Evolutionary conservation across 768 basidiomycete genomes (phyloP).

Genomic region (Amanita rubescens): DNA sequence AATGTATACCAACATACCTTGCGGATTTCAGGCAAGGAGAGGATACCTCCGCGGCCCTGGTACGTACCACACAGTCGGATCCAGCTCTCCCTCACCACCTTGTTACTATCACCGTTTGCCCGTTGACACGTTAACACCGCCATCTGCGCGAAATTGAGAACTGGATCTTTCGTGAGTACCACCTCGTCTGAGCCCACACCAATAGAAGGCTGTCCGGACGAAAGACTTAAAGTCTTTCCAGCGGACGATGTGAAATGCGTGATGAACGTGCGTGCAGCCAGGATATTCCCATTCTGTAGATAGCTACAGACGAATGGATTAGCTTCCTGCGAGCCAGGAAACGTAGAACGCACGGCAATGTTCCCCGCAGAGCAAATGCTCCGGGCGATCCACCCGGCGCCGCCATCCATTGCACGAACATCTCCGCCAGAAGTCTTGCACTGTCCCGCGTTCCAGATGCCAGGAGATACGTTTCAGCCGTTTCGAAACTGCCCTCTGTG

Average conservation of each 20-base stretch:
- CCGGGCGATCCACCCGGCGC: conserved; percentile 47
- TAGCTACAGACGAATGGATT: conserved; percentile 37
- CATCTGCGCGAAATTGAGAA: conserved; percentile 87
- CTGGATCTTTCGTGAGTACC: conserved; percentile 61
- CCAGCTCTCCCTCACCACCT: conserved; percentile 76
- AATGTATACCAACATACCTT: conserved; percentile 35
- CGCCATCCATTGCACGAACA: conserved; percentile 76
- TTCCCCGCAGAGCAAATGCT: conserved; percentile 77
- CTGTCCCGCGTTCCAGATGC: conserved; percentile 86
- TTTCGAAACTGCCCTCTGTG: conserved; percentile 66
- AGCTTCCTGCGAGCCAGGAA: conserved; percentile 1
- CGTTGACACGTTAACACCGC: conserved; percentile 86
- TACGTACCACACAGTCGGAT: conserved; percentile 79
- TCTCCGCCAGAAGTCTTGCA: conserved; percentile 76
- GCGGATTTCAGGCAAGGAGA: conserved; percentile 56
- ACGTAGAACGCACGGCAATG: conserved; percentile 58
- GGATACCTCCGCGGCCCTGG: conserved; percentile 57
- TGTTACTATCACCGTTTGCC: conserved; percentile 72
- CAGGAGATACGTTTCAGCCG: conserved; percentile 78
- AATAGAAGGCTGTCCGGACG: conserved; percentile 38
- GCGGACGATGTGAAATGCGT: conserved; percentile 65
- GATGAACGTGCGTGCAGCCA: conserved; percentile 92
- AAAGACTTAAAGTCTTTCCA: conserved; percentile 36
- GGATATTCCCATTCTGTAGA: conserved; percentile 79
- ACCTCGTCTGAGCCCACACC: conserved; percentile 54